A percentile compares a stretch with the other conserved stretches of the same genome.
phyloP scores from a whole-genome alignment of 305 asterid species.

The Solanum aculeatissimum region DNA sequence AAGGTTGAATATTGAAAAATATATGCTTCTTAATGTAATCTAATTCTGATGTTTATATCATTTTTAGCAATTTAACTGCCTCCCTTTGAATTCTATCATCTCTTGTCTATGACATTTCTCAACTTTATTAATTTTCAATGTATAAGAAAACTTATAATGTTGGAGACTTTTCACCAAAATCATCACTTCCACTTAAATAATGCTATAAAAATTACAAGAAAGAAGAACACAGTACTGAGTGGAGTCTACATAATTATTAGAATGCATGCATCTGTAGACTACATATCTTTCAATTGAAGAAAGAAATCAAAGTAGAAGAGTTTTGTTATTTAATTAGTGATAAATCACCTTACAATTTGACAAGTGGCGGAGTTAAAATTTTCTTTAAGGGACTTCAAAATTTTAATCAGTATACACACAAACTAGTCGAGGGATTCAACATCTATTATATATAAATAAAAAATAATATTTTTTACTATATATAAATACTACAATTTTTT shows the following conservation, averaged over 20 bases:
- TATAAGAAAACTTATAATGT: neutral
- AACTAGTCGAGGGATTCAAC: too few relatives aligned
- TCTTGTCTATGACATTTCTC: neutral
- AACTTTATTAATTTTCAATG: neutral
- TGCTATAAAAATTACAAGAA: neutral
- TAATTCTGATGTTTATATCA: neutral
- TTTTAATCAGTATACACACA: too few relatives aligned
- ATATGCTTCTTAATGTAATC: neutral
- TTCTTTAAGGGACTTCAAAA: too few relatives aligned
- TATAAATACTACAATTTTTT: too few relatives aligned
- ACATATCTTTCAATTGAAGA: neutral
- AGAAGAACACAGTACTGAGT: neutral
- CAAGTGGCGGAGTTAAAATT: too few relatives aligned
- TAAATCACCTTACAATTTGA: neutral
- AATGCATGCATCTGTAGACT: neutral
- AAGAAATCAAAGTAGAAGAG: neutral
- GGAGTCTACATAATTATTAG: neutral
- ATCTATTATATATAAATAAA: too few relatives aligned
- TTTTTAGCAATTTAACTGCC: neutral
- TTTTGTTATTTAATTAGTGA: neutral
- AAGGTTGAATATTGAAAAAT: neutral
- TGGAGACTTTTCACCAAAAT: neutral
- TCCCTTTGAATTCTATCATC: neutral
- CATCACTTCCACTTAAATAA: neutral
- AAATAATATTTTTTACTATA: too few relatives aligned